Percentiles rank a stretch among this genome's conserved stretches.
These are phyloP conservation scores for Limonium bicolor DNA, from an alignment of 148 eudicot species.

Conservation along the genomic window DNA sequence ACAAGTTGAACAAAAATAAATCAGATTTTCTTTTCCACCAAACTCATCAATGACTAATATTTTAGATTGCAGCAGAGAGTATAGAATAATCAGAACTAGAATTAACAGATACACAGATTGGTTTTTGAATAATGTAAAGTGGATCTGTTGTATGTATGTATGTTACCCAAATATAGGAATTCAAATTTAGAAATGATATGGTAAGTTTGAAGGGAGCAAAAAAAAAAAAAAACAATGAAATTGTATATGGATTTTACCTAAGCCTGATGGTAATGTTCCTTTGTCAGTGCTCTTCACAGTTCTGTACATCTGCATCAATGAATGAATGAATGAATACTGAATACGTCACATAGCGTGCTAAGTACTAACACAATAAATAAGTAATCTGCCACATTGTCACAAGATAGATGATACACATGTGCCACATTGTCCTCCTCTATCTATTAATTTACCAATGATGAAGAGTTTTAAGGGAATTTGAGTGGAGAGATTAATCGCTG, in stretches of 20 bases:
- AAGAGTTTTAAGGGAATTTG: not conserved
- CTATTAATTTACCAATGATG: not conserved
- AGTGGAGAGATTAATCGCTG: not conserved
- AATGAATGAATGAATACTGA: not conserved
- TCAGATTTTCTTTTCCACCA: too few species aligned
- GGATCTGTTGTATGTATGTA: not conserved
- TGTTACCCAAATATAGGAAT: not conserved
- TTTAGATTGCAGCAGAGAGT: not conserved
- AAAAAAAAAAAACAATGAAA: too few species aligned
- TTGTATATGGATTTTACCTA: too few species aligned
- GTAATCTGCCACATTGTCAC: too few species aligned
- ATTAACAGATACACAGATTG: not conserved
- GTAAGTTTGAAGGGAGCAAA: not conserved
- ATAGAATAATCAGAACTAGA: not conserved
- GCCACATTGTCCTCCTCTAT: not conserved
- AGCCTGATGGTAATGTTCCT: slow-evolving; percentile 2
- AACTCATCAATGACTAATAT: too few species aligned
- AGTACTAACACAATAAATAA: too few species aligned
- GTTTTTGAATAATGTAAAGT: not conserved
- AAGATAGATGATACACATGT: too few species aligned
- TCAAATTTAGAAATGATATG: not conserved
- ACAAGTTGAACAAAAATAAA: too few species aligned
- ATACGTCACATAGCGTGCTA: too few species aligned
- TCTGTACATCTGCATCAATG: slow-evolving; percentile 85
- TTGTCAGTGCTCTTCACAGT: slow-evolving; percentile 93